Conservation (phyloP, 2,329 filamentous ascomycete genomes). For the Periconia sp. region DNA sequence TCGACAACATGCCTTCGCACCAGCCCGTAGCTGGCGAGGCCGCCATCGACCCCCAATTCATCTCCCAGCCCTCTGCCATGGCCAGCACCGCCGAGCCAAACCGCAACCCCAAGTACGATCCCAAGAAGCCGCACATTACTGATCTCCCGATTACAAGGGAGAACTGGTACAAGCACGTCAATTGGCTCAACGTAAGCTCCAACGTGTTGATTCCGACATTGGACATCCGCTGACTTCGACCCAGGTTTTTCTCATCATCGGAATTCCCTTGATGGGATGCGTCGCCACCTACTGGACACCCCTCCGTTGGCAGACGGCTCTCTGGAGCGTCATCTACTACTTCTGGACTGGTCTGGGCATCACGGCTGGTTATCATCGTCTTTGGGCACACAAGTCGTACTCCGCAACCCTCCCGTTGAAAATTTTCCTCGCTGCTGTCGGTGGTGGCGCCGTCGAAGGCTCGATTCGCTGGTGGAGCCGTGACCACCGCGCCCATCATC, state of each 20-base stretch:
- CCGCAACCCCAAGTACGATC: slow-evolving; percentile 59
- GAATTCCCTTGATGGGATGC: slow-evolving; percentile 76
- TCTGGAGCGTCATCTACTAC: slow-evolving; percentile 81
- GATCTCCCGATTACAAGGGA: slow-evolving; percentile 78
- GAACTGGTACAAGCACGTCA: slow-evolving; percentile 93
- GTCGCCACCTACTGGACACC: slow-evolving; percentile 82
- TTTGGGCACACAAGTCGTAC: slow-evolving; percentile 68
- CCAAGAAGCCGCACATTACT: slow-evolving; percentile 84
- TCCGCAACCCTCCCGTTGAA: slow-evolving; percentile 52
- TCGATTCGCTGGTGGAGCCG: slow-evolving; percentile 59
- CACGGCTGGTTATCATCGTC: slow-evolving; percentile 68
- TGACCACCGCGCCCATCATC: slow-evolving; percentile 58
- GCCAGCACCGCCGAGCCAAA: slow-evolving; percentile 60
- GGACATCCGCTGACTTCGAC: slow-evolving; percentile 41
- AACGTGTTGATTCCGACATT: background rate
- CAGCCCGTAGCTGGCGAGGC: slow-evolving; percentile 55
- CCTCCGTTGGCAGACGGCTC: slow-evolving; percentile 71
- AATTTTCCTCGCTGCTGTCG: slow-evolving; percentile 56
- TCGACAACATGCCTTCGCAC: slow-evolving; percentile 56
- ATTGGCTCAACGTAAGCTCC: slow-evolving; percentile 81
- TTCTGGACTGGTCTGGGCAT: slow-evolving; percentile 79
- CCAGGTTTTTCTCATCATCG: slow-evolving; percentile 80
- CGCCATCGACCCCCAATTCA: slow-evolving; percentile 57
- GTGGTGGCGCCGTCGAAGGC: slow-evolving; percentile 57
- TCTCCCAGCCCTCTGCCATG: slow-evolving; percentile 53